Evolutionary conservation across 2,329 filamentous ascomycete genomes (phyloP), one percentile per base, ranked within the genome.

Genomic region (Setomelanomma holmii): DNA sequence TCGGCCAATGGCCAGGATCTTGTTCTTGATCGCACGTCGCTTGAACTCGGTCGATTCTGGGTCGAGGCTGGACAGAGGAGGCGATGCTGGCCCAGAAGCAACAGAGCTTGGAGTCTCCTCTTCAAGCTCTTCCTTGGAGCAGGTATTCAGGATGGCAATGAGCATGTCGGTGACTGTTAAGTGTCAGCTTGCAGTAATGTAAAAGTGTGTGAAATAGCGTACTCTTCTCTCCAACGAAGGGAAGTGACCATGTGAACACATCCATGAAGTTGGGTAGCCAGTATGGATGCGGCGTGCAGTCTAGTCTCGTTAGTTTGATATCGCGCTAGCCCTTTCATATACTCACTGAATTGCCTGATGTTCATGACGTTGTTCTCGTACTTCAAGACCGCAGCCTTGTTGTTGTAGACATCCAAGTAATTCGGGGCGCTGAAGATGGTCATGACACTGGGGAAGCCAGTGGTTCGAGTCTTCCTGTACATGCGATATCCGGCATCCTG

Each of bases 311-410:
- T 47, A 72, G 58, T 35, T 34, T 36, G 23, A 22, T n/a, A 20
- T 22, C 34, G 16, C 7, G 4, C 7, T 17, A 10, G 16, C 14
- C 12, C 11, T 3, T 22, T 14, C 11, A 19, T 19, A 30, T 11
- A 64, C 73, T 56, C 66, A 75, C 71, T 99, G 82, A 99, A 99
- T 77, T 99, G 95, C 53, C 95, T 87, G 73, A 99, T 99, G 82
- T 99, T 99, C 95, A 99, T 99, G 56, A 99, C 95, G 72, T 99
- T 99, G 79, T 99, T 99, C 80, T 99, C 95, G 75, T 99, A 99
- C 80, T 99, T 99, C 68, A 99, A 82, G 35, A 99, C 95, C 0
- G 95, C 95, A 1, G 95, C 95, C 82, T 99, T 99, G 84, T 99
- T 99, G 86, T 99, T 99, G 80, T 99, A 99, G 33, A 99, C 93